Base-by-base conservation (phyloP, 139 green algal genomes). In the Dunaliella sp. region DNA sequence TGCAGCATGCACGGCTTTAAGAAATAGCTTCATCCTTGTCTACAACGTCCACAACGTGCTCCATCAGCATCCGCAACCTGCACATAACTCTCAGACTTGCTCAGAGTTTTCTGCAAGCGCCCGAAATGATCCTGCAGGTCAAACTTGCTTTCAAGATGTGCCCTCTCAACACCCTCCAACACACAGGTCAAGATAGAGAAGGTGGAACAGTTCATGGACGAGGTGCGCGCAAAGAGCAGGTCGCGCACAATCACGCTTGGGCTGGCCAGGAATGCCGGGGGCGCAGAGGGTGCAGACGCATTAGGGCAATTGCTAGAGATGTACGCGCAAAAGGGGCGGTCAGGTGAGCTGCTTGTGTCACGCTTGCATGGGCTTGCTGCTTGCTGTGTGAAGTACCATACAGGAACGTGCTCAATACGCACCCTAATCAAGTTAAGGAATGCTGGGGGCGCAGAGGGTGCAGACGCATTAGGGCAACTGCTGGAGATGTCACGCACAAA, bases 151-250 rank as follows among this genome's bases (percentile, higher is more conserved):
- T 80, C 30, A 80, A 36, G 75, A 32, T 80, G n/a, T n/a, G n/a
- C n/a, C n/a, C n/a, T n/a, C n/a, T n/a, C n/a, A n/a, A n/a, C n/a
- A n/a, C n/a, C n/a, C n/a, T n/a, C n/a, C n/a, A n/a, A n/a, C n/a
- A n/a, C n/a, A n/a, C n/a, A n/a, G n/a, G 73, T 34, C 80, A 37
- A 3, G 48, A 7, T 65, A 26, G 48, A 88, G 32, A 93, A 94
- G 76, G 89, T 95, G 76, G 88, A 92, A 73, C 36, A 87, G 32
- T 95, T 95, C 65, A 72, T 93, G 1, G 90, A 93, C 81, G 89
- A 95, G 85, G 86, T 95, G 25, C 83, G 90, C n/a, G 80, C 48
- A 7, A 82, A 82, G 75, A 91, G 85, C 77, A 88, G 91, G 79
- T 91, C 77, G 81, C 88, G 92, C 38, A 92, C 88, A 26, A 88